Base-by-base conservation (phyloP, 352 stramenopile species). In the Pythium scleroteichum region DNA sequence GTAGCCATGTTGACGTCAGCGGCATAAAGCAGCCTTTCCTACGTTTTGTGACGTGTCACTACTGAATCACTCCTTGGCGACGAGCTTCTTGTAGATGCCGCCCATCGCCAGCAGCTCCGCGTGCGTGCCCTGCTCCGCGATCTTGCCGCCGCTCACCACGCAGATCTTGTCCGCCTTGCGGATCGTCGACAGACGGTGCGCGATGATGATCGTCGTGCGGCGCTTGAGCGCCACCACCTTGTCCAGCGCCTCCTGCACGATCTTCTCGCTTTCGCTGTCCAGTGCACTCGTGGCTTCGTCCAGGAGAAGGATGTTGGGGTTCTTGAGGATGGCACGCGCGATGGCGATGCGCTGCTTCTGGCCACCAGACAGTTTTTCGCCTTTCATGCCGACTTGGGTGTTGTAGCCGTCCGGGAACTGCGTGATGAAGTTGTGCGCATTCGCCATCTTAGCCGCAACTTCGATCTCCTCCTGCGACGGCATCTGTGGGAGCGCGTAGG, bases 81-180 rank as follows among this genome's bases (percentile, higher is more conserved):
- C 62, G 12, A 69, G 62, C 33, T 53, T 49, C 50, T 62, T 61
- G 62, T 69, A 69, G 42, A 69, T 69, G 41, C 49, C 62, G 17
- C 68, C 63, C 7, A 72, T 19, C 17, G 66, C 61, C 19, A 98
- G 54, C 26, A 99, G 70, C 32, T 98, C 87, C 29, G 85, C 57
- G 72, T 99, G 95, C 7, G 87, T 98, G 24, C 96, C 97, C 39
- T 87, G 72, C 65, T 99, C 95, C 2, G 92, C 86, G 23, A 99
- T 87, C 53, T 78, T 79, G 12, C 96, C 96, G 23, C 95, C 77
- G 20, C 97, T 78, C 46, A 99, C 78, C 6, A 99, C 95, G 32
- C 94, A 87, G 55, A 99, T 99, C 62, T 89, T 82, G 76, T 99
- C 92, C 35, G 92, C 95, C 75, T 96, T 89, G 63, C 91, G 88